A percentile compares a stretch with the other conserved stretches of the same genome.
These are phyloP conservation scores for Quercus rubra DNA, from an alignment of 306 rosid species.

Conservation along the genomic window DNA sequence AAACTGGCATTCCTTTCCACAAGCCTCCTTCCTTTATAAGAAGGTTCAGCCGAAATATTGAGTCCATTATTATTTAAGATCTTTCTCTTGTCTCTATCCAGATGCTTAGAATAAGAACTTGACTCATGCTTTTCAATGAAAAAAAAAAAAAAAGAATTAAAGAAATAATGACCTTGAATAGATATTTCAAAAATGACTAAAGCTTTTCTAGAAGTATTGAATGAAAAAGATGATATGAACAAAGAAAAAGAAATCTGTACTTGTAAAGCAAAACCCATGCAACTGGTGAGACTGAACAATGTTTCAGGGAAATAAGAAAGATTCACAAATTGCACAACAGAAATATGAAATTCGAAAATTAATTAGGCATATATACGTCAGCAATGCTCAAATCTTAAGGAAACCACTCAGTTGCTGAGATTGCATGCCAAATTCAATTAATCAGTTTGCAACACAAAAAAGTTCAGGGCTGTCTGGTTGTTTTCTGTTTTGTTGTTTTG, in stretches of 20 bases:
- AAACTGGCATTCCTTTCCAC: constrained; percentile 20
- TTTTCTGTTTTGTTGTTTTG: too few relatives aligned
- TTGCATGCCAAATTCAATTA: background rate
- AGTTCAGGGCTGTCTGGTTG: background rate
- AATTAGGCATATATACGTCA: background rate
- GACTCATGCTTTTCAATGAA: constrained; percentile 31
- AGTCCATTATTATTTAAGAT: constrained; percentile 19
- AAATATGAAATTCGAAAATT: background rate
- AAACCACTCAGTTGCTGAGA: background rate
- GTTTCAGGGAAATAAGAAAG: background rate
- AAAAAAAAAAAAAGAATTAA: constrained; percentile 4
- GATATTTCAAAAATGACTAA: background rate
- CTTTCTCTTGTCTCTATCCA: constrained; percentile 48
- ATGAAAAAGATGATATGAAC: background rate
- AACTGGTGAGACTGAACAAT: background rate
- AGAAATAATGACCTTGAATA: background rate
- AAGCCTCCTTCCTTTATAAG: constrained; percentile 51
- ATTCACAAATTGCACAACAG: background rate
- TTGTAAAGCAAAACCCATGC: background rate
- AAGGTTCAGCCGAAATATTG: constrained; percentile 31
- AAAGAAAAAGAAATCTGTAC: background rate
- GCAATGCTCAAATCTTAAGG: background rate
- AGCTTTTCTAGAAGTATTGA: background rate
- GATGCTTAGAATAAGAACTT: constrained; percentile 31
- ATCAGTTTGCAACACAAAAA: background rate